Evolutionary conservation across 2,329 filamentous ascomycete species (phyloP), one percentile per base, ranked within the genome.

Genomic region (Paraconiothyrium brasiliense): DNA sequence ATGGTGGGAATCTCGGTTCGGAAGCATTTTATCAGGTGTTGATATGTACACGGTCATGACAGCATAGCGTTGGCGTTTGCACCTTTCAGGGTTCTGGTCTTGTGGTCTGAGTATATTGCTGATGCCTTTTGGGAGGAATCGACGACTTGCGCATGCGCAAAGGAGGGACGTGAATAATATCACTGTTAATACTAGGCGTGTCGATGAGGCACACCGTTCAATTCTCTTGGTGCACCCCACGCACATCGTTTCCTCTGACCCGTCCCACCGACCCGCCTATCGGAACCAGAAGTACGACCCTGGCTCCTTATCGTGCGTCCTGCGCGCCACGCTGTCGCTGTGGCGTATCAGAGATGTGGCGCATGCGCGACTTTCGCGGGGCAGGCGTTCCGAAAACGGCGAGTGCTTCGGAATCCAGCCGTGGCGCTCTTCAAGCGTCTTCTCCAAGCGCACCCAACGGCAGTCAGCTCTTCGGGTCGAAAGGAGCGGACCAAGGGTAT

Each of bases 41-140:
- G 24, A 14, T 22, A 56, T 46, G 22, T 35, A 39, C 34, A 39
- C 34, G 54, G 32, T 48, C 24, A 62, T 52, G 56, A 54, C 27
- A 47, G 60, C 57, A 62, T 62, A 59, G 60, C 60, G 55, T 59
- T 32, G 60, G 60, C 51, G 60, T 59, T 62, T 52, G 14, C n/a
- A 44, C 20, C 32, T 58, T 55, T 56, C 9, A 2, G 35, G n/a
- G 24, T 46, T 22, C n/a, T 32, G 49, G 37, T n/a, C 39, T 35
- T n/a, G 39, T 46, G 35, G 37, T 16, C 35, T 47, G 46, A 46
- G 57, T 48, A 52, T 37, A 49, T 54, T 27, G 27, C 47, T 43
- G 46, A 58, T 58, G 47, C 48, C 57, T 24, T 43, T 35, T 46
- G 24, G 22, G 30, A 44, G 24, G 52, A 46, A n/a, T 10, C 5